Conservation (phyloP, 2,329 filamentous ascomycete species). For the Juglanconis juglandina region DNA sequence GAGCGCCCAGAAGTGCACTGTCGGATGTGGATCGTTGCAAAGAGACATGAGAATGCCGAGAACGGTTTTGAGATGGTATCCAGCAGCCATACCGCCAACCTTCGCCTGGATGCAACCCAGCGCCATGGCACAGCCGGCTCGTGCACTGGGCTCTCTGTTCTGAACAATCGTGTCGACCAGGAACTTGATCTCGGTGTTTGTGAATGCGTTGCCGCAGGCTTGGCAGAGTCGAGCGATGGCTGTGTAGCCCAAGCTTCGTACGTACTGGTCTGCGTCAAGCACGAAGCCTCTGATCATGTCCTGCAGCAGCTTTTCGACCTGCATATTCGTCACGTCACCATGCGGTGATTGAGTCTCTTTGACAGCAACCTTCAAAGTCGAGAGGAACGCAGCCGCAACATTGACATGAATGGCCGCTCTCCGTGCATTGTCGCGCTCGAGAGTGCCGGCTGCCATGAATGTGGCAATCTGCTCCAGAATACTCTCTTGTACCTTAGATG, state of each 20-base stretch:
- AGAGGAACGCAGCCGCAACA: conserved; percentile 75
- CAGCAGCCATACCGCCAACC: conserved; percentile 95
- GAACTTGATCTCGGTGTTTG: conserved; percentile 79
- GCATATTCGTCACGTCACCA: conserved; percentile 69
- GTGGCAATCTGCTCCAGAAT: conserved; percentile 90
- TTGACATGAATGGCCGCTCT: conserved; percentile 92
- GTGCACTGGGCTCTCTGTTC: conserved; percentile 87
- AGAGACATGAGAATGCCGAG: conserved; percentile 98
- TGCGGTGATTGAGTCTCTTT: conserved; percentile 72
- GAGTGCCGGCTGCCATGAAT: conserved; percentile 73
- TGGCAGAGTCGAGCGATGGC: conserved; percentile 83
- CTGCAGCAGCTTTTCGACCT: conserved; percentile 81
- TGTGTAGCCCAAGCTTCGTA: conserved; percentile 81
- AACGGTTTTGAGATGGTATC: conserved; percentile 93
- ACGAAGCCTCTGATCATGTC: conserved; percentile 71
- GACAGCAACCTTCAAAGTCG: conserved; percentile 76
- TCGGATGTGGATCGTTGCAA: conserved; percentile 89
- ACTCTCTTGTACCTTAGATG: conserved; percentile 90
- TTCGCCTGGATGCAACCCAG: conserved; percentile 91
- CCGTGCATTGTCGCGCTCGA: conserved; percentile 82
- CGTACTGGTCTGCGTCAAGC: conserved; percentile 77
- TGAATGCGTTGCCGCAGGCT: conserved; percentile 80
- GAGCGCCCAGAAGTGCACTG: conserved; percentile 94
- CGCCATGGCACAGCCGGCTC: conserved; percentile 91
- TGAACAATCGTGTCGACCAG: conserved; percentile 91